phyloP scores from a whole-genome alignment of 2,329 filamentous ascomycete species.

The Ceratocystiopsis brevicomis region DNA sequence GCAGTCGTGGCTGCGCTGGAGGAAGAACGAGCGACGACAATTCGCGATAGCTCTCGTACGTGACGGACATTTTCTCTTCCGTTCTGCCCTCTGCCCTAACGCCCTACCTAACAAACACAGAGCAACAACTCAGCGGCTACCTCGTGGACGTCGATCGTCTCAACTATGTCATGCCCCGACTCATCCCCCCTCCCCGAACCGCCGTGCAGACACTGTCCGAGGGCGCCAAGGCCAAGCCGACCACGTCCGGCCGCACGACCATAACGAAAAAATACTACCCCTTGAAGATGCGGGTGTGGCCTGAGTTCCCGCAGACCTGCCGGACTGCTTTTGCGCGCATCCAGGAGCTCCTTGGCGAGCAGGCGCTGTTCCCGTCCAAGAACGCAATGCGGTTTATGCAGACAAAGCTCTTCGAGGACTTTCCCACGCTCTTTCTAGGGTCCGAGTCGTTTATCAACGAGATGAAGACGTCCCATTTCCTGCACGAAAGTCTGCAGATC shows the following conservation, averaged over 20 bases:
- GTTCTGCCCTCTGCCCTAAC: not conserved
- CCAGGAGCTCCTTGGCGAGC: not conserved
- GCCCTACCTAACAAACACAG: not conserved
- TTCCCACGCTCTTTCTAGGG: not conserved
- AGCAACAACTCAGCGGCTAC: not conserved
- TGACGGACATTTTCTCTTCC: not conserved
- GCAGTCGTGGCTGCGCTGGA: too few species aligned
- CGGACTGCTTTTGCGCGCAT: conserved; percentile 1
- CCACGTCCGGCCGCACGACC: conserved; percentile 4
- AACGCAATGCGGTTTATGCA: not conserved
- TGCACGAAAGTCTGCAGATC: conserved; percentile 3
- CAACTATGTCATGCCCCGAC: not conserved
- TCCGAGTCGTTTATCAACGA: conserved; percentile 3
- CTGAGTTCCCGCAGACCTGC: not conserved
- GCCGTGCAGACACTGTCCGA: conserved; percentile 2
- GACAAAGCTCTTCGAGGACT: not conserved
- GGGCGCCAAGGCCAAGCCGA: not conserved
- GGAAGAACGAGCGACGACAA: too few species aligned
- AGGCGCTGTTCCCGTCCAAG: conserved; percentile 1
- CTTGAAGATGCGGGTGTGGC: conserved; percentile 1
- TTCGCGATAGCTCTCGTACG: not conserved
- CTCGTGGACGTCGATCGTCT: conserved; percentile 1
- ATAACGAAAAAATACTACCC: conserved; percentile 5
- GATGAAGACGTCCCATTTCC: conserved; percentile 1
- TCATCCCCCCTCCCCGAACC: not conserved